A percentile compares a stretch with the other conserved stretches of the same genome.
These are phyloP conservation scores for Trichophyton mentagrophytes DNA, from an alignment of 2,329 filamentous ascomycete genomes.

Conservation along the genomic window DNA sequence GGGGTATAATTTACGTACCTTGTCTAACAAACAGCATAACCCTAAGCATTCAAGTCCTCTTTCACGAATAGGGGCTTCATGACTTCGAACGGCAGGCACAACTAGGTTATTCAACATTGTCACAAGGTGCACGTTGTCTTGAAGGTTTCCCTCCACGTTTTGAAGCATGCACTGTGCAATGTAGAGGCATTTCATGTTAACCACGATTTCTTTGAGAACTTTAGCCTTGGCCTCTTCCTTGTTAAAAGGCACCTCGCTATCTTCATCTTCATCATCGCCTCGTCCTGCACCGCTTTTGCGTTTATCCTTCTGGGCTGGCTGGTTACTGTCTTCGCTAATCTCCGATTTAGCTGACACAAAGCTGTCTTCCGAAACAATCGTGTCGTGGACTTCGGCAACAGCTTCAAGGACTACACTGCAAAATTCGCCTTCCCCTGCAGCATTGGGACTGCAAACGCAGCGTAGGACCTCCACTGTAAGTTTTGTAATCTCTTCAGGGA, in stretches of 20 bases:
- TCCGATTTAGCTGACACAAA: slow-evolving; percentile 91
- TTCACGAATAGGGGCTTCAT: slow-evolving; percentile 85
- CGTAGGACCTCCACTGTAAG: slow-evolving; percentile 71
- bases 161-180: slow-evolving; percentile 96
- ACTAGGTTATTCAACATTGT: slow-evolving; percentile 97
- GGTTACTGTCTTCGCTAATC: slow-evolving; percentile 53
- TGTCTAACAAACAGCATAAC: slow-evolving; percentile 80
- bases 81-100: slow-evolving; percentile 83
- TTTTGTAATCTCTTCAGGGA: slow-evolving; percentile 87
- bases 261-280: slow-evolving; percentile 48
- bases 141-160: slow-evolving; percentile 76
- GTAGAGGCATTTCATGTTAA: slow-evolving; percentile 96
- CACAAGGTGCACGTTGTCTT: slow-evolving; percentile 81
- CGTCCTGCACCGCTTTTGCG: slow-evolving; percentile 29
- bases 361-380: slow-evolving; percentile 66
- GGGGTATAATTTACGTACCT: slow-evolving; percentile 34
- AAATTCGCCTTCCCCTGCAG: slow-evolving; percentile 40
- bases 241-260: slow-evolving; percentile 39
- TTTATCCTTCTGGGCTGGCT: slow-evolving; percentile 23
- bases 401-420: slow-evolving; percentile 61
- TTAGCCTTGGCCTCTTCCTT: slow-evolving; percentile 55
- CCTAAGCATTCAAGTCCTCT: slow-evolving; percentile 80
- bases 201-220: slow-evolving; percentile 68
- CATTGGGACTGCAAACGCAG: slow-evolving; percentile 57
- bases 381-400: slow-evolving; percentile 92